Percentiles rank a stretch among this genome's conserved stretches.
Evolutionary conservation across 192 early-diverging fungal genomes (phyloP).

Genomic region (Podila verticillata): DNA sequence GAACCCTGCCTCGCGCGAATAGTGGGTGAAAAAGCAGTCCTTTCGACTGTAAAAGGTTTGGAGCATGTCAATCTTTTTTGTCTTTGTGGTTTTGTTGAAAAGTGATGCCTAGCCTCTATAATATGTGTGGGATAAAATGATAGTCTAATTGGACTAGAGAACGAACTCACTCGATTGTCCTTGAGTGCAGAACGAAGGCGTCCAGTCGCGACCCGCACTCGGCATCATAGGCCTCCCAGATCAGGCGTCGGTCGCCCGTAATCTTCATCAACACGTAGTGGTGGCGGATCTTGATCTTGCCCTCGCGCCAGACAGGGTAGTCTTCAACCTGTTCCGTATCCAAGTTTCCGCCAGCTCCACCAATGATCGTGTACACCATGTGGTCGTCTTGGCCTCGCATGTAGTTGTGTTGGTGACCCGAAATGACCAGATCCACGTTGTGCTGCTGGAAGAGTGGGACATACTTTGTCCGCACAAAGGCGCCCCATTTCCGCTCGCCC

Average conservation of each 20-base stretch:
- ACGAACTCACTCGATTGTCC: conserved; percentile 21
- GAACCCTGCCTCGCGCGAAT: background rate
- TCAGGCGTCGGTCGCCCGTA: conserved; percentile 46
- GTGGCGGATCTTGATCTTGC: conserved; percentile 45
- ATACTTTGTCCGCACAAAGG: conserved; percentile 71
- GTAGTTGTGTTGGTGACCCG: conserved; percentile 85
- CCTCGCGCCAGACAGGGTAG: conserved; percentile 57
- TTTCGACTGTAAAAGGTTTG: too few relatives aligned
- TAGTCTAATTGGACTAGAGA: too few relatives aligned
- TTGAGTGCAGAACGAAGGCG: conserved; percentile 49
- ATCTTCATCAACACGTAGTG: conserved; percentile 57
- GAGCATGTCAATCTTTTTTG: background rate
- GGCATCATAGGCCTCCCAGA: conserved; percentile 53
- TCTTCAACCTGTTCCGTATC: conserved; percentile 71
- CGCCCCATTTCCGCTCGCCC: conserved; percentile 75
- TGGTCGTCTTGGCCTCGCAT: conserved; percentile 64
- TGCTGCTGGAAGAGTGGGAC: conserved; percentile 71
- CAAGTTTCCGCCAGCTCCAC: conserved; percentile 75
- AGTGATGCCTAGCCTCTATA: background rate
- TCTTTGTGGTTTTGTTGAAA: background rate
- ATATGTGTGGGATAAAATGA: too few relatives aligned
- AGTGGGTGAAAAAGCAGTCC: background rate
- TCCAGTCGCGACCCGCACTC: conserved; percentile 49
- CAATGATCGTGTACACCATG: conserved; percentile 75
- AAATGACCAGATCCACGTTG: conserved; percentile 78